Evolutionary conservation across 108 stramenopile genomes (phyloP).

Genomic region (Nannochloropsis oceanica): DNA sequence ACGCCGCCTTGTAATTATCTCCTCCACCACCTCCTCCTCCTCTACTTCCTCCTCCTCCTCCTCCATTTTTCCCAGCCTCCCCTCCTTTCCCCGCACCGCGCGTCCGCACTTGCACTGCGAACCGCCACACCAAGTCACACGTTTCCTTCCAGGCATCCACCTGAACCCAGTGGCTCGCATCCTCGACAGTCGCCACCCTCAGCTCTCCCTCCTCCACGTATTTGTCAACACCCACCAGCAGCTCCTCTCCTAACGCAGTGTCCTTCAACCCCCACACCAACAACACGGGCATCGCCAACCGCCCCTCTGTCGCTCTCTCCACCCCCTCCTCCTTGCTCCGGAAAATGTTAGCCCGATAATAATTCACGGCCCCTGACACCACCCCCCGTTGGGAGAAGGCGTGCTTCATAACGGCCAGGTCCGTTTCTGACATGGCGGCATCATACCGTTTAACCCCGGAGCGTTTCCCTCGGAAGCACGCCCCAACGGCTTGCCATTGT

Average conservation of each 20-base stretch:
- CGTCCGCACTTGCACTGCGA: not conserved
- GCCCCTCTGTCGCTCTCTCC: not conserved
- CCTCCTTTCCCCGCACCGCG: not conserved
- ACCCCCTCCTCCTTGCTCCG: conserved; percentile 1
- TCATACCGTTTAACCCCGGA: not conserved
- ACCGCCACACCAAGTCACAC: conserved; percentile 1
- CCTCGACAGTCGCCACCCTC: not conserved
- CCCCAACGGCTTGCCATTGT: not conserved
- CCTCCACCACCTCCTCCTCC: not conserved
- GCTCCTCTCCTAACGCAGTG: not conserved
- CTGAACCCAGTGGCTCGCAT: conserved; percentile 31
- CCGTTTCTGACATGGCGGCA: not conserved
- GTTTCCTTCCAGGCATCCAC: not conserved
- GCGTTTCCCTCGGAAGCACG: not conserved
- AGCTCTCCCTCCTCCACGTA: not conserved
- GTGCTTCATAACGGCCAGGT: not conserved
- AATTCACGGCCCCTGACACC: not conserved
- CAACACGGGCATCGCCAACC: conserved; percentile 3
- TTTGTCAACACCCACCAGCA: not conserved
- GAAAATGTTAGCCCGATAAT: conserved; percentile 10
- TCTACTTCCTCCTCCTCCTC: not conserved
- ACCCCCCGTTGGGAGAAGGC: not conserved
- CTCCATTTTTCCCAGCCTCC: not conserved
- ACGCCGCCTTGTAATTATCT: not conserved
- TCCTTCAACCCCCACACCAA: conserved; percentile 20